Conservation (phyloP, 2,329 filamentous ascomycete species). For the Phialemoniopsis sp. region DNA sequence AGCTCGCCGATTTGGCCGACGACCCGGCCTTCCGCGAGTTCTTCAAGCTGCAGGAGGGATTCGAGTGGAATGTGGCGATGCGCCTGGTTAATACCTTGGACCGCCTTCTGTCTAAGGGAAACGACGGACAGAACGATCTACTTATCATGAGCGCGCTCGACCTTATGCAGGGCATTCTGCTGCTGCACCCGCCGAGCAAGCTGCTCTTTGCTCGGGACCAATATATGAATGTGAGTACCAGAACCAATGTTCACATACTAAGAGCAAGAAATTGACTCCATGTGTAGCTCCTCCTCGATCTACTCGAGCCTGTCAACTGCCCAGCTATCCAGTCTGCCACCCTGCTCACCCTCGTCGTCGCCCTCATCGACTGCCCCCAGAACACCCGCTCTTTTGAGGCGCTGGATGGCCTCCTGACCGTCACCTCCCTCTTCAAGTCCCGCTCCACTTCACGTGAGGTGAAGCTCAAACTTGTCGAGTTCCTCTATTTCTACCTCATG, state of each 20-base stretch:
- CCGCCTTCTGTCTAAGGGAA: constrained; percentile 76
- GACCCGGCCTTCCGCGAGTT: constrained; percentile 94
- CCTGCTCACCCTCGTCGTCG: constrained; percentile 83
- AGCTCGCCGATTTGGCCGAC: constrained; percentile 64
- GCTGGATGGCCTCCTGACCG: constrained; percentile 84
- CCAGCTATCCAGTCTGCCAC: constrained; percentile 88
- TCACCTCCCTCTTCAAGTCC: constrained; percentile 90
- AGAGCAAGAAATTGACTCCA: too few relatives aligned
- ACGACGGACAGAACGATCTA: constrained; percentile 79
- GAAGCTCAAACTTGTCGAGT: constrained; percentile 94
- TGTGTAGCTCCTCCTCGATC: constrained; percentile 80
- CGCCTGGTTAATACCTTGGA: constrained; percentile 83
- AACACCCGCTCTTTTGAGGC: constrained; percentile 92
- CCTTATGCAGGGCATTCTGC: constrained; percentile 79
- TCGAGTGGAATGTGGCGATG: constrained; percentile 95
- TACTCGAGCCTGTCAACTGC: constrained; percentile 88
- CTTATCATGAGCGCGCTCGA: constrained; percentile 86
- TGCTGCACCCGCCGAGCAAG: constrained; percentile 88
- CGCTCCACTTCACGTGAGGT: constrained; percentile 81
- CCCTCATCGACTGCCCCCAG: constrained; percentile 77
- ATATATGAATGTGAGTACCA: constrained; percentile 87
- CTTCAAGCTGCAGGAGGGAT: constrained; percentile 93
- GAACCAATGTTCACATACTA: too few relatives aligned
- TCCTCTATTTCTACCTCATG: constrained; percentile 98
- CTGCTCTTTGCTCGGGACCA: constrained; percentile 82